phyloP scores from a whole-genome alignment of 2,329 filamentous ascomycete genomes.

The Drechmeria coniospora region DNA sequence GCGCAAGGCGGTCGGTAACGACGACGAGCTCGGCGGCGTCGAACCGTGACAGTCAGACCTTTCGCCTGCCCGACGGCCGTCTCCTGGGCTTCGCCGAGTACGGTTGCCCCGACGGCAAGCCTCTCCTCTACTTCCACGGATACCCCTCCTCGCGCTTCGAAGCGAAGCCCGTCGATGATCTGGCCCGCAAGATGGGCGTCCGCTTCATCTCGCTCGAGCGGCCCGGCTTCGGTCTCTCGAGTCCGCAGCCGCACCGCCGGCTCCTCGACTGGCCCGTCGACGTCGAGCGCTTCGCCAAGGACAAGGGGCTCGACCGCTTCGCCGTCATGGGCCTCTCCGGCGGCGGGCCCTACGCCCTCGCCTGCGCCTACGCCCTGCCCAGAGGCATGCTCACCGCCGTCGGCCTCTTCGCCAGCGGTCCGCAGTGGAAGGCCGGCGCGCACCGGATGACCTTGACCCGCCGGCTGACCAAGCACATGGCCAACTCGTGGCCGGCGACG shows the following conservation, averaged over 20 bases:
- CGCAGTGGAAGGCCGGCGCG: slow-evolving; percentile 18
- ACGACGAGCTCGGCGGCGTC: too few species aligned
- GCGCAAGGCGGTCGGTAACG: too few species aligned
- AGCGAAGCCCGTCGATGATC: slow-evolving; percentile 10
- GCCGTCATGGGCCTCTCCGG: slow-evolving; percentile 19
- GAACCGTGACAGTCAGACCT: too few species aligned
- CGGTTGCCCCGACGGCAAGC: slow-evolving; percentile 14
- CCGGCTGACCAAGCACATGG: slow-evolving; percentile 7
- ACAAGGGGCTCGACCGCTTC: slow-evolving; percentile 11
- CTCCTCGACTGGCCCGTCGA: slow-evolving; percentile 20
- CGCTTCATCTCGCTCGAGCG: slow-evolving; percentile 24
- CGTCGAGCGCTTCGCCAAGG: slow-evolving; percentile 14
- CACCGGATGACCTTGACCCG: slow-evolving; percentile 13
- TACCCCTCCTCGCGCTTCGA: slow-evolving; percentile 26
- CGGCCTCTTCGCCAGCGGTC: slow-evolving; percentile 21
- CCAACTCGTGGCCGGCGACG: slow-evolving; percentile 3
- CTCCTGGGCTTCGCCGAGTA: slow-evolving; percentile 24
- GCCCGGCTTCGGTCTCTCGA: slow-evolving; percentile 26
- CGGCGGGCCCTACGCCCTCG: slow-evolving; percentile 21
- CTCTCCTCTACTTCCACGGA: slow-evolving; percentile 26
- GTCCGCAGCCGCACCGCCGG: slow-evolving; percentile 15
- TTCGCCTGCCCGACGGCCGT: slow-evolving; percentile 23
- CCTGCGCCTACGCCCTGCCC: slow-evolving; percentile 17
- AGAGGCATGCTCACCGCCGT: slow-evolving; percentile 24
- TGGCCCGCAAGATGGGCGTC: slow-evolving; percentile 11